Evolutionary conservation across 1,284 basidiomycete genomes (phyloP).

Genomic region (Caloboletus firmus): DNA sequence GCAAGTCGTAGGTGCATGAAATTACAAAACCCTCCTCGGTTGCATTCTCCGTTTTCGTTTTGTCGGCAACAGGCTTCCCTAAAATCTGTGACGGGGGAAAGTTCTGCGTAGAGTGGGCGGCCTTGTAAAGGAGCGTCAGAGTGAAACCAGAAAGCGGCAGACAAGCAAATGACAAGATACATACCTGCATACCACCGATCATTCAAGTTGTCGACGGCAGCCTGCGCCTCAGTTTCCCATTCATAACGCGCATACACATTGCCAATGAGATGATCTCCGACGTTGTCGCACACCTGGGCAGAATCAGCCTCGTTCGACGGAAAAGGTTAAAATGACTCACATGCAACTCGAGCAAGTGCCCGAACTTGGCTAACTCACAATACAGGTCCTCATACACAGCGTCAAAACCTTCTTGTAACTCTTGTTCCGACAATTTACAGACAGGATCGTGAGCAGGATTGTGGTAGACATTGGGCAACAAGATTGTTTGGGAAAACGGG

Average conservation of each 20-base stretch:
- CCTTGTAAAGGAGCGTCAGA: constrained; percentile 46
- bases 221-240: constrained; percentile 96
- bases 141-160: constrained; percentile 5
- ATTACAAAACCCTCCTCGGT: constrained; percentile 96
- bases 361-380: constrained; percentile 92
- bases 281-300: constrained; percentile 92
- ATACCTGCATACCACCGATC: constrained; percentile 97
- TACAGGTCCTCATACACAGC: constrained; percentile 95
- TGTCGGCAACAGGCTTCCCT: constrained; percentile 98
- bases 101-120: constrained; percentile 95
- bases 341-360: constrained; percentile 93
- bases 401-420: constrained; percentile 95
- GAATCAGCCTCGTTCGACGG: not conserved
- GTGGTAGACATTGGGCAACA: constrained; percentile 98
- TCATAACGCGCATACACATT: constrained; percentile 99
- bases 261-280: constrained; percentile 97
- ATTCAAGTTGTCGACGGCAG: constrained; percentile 91
- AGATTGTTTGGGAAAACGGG: constrained; percentile 95
- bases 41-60: constrained; percentile 96
- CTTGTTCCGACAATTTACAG: constrained; percentile 81
- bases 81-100: constrained; percentile 98
- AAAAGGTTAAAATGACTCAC: constrained; percentile 47
- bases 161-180: constrained; percentile 38
- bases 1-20: constrained; percentile 97
- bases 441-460: constrained; percentile 94